A percentile compares a stretch with the other conserved stretches of the same genome.
These are phyloP conservation scores for Stentor roeselii DNA, from an alignment of 73 alveolate genomes.

Conservation along the genomic window DNA sequence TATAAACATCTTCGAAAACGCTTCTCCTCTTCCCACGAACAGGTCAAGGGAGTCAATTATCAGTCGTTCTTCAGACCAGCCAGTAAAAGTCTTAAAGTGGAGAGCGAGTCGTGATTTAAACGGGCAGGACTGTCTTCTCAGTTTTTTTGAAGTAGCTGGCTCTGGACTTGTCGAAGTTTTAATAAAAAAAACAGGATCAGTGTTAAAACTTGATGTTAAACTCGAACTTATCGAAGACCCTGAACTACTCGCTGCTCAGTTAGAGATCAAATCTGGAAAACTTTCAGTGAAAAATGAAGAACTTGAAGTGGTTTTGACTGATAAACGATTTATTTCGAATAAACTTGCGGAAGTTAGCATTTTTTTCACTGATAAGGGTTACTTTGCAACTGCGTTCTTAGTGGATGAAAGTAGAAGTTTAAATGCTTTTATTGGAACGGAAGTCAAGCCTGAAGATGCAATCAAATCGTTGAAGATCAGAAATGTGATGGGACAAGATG, in stretches of 20 bases:
- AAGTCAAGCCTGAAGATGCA: neutral
- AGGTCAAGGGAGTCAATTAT: neutral
- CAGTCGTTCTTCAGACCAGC: neutral
- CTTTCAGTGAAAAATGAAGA: neutral
- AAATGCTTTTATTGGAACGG: neutral
- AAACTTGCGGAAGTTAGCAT: neutral
- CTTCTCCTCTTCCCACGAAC: neutral
- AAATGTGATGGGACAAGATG: neutral
- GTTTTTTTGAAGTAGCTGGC: neutral
- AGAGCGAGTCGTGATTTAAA: neutral
- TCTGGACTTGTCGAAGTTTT: neutral
- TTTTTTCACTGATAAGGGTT: neutral
- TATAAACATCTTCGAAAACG: neutral
- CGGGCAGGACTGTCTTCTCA: neutral
- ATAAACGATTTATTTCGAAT: constrained; percentile 2
- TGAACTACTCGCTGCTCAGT: neutral
- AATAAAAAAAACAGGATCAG: neutral
- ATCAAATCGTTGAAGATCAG: neutral
- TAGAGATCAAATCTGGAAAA: neutral
- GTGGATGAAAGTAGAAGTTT: neutral
- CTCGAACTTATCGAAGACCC: neutral
- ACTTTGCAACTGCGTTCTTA: neutral
- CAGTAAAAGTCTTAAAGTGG: neutral
- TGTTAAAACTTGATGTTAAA: neutral
- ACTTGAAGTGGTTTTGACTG: neutral